A percentile compares a stretch with the other conserved stretches of the same genome.
Evolutionary conservation across 768 basidiomycete genomes (phyloP).

Genomic region (Hypholoma sublateritium): DNA sequence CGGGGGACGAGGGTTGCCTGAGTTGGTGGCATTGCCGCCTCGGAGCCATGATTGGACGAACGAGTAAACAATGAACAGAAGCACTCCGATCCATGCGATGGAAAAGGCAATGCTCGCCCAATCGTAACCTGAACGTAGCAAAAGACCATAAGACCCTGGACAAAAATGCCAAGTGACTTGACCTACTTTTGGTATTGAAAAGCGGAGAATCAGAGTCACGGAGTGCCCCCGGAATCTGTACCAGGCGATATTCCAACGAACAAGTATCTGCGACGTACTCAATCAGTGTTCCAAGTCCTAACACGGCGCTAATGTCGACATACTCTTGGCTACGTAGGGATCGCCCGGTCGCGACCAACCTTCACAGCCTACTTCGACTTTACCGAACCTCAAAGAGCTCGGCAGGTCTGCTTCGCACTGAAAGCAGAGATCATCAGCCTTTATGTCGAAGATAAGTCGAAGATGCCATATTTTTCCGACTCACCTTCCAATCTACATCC

Average conservation of each 20-base stretch:
- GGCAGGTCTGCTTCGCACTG: constrained; percentile 93
- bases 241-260: constrained; percentile 79
- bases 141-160: background rate
- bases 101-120: constrained; percentile 50
- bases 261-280: constrained; percentile 64
- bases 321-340: constrained; percentile 82
- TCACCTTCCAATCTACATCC: constrained; percentile 90
- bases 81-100: constrained; percentile 53
- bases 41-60: constrained; percentile 56
- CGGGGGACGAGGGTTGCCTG: constrained; percentile 26
- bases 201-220: constrained; percentile 30
- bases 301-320: background rate
- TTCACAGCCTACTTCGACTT: constrained; percentile 86
- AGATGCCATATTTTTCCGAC: constrained; percentile 5
- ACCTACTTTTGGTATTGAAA: constrained; percentile 29
- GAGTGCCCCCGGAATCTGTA: constrained; percentile 58
- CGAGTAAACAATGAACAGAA: constrained; percentile 55
- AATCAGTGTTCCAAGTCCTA: background rate
- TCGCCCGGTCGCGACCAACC: constrained; percentile 87
- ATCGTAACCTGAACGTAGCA: constrained; percentile 40
- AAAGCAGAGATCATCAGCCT: background rate
- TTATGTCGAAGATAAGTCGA: background rate
- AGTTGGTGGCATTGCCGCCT: constrained; percentile 8
- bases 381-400: constrained; percentile 76
- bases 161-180: background rate